phyloP scores from a whole-genome alignment of 345 rosid species.

The Populus nigra region DNA sequence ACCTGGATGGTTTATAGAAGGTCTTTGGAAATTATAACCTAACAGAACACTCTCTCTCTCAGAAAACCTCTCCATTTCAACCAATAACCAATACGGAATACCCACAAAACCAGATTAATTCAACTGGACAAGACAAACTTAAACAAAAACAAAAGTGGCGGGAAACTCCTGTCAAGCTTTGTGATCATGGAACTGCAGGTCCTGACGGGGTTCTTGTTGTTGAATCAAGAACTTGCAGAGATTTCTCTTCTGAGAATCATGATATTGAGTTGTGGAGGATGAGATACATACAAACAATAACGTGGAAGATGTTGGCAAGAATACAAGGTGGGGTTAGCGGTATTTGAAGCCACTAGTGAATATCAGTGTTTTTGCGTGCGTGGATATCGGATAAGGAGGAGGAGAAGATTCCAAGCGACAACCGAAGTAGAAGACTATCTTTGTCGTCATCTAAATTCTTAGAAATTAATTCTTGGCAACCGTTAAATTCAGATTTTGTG shows the following conservation, averaged over 20 bases:
- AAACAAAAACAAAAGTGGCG: slow-evolving; percentile 23
- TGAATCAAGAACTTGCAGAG: not conserved
- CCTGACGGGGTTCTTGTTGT: not conserved
- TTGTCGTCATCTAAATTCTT: slow-evolving; percentile 16
- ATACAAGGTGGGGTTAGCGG: slow-evolving; percentile 9
- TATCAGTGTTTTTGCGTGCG: slow-evolving; percentile 1
- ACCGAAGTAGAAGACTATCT: not conserved
- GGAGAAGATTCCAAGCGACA: slow-evolving; percentile 18
- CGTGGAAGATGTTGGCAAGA: slow-evolving; percentile 18
- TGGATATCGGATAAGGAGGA: slow-evolving; percentile 20
- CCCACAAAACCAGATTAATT: not conserved
- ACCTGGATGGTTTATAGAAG: slow-evolving; percentile 16
- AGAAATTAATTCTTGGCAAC: slow-evolving; percentile 11
- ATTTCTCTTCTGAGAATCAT: not conserved
- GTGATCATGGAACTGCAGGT: slow-evolving; percentile 2
- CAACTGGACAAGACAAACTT: not conserved
- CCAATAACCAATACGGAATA: not conserved
- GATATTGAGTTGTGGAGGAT: slow-evolving; percentile 5
- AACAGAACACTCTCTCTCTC: slow-evolving; percentile 40
- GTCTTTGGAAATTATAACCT: slow-evolving; percentile 27
- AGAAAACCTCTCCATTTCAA: slow-evolving; percentile 33
- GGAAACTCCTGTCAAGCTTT: slow-evolving; percentile 17
- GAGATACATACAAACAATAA: not conserved
- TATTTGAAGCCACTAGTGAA: slow-evolving; percentile 35
- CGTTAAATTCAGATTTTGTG: slow-evolving; percentile 10